Evolutionary conservation across 2,329 filamentous ascomycete species (phyloP).

Genomic region (Penicillium fuscoglaucum): DNA sequence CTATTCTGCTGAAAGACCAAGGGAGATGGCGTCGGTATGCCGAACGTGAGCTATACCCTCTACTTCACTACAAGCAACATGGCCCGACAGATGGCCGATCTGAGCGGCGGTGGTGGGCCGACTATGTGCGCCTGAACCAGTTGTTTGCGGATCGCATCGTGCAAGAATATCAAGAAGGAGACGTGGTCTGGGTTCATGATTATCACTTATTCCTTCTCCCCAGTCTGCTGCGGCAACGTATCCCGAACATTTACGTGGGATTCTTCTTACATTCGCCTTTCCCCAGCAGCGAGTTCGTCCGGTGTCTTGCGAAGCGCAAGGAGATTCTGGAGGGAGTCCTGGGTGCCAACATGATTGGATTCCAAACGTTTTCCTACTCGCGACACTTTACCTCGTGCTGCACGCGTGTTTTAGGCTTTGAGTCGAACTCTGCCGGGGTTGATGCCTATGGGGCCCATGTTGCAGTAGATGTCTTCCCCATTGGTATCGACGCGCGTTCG

Average conservation of each 20-base stretch:
- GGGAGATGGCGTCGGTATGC: conserved; percentile 84
- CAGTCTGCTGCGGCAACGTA: conserved; percentile 78
- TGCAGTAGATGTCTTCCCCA: conserved; percentile 89
- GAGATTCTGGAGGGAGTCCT: conserved; percentile 87
- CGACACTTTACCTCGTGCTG: conserved; percentile 94
- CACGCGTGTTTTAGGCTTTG: conserved; percentile 85
- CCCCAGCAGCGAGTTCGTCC: conserved; percentile 91
- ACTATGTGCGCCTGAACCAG: conserved; percentile 91
- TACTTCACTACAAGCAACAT: conserved; percentile 96
- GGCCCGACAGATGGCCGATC: conserved; percentile 82
- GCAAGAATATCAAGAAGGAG: conserved; percentile 85
- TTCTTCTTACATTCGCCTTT: conserved; percentile 96
- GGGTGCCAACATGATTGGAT: conserved; percentile 88
- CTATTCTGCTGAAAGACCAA: conserved; percentile 75
- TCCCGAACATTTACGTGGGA: conserved; percentile 87
- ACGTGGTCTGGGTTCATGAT: conserved; percentile 90
- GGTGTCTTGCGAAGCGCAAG: conserved; percentile 83
- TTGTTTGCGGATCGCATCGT: conserved; percentile 88
- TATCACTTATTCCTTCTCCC: conserved; percentile 91
- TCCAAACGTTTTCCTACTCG: conserved; percentile 94
- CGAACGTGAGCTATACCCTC: conserved; percentile 85
- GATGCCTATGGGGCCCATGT: conserved; percentile 87
- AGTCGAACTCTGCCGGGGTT: conserved; percentile 79
- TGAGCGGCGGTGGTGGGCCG: conserved; percentile 81
- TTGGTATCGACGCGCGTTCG: conserved; percentile 85